Base-by-base conservation (phyloP, 2,329 filamentous ascomycete genomes). In the Aspergillus sclerotialis region DNA sequence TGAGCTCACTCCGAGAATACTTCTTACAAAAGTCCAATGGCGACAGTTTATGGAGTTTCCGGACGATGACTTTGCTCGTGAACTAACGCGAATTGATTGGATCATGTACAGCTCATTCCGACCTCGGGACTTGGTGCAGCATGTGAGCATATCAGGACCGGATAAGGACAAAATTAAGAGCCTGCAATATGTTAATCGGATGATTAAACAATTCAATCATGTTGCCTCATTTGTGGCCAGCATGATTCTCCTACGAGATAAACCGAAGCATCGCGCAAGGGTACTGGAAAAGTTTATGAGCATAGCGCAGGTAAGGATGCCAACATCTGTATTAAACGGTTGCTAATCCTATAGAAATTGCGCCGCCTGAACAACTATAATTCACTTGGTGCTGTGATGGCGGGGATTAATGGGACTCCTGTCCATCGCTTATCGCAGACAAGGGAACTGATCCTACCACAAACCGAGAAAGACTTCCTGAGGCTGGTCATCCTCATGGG, bases 331-430 rank as follows among this genome's bases (percentile, higher is more conserved):
- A 11, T 14, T 13, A 13, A 5, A n/a, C 8, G 10, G 3, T 6
- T 5, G 23, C 43, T 50, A 27, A 46, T 29, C 28, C 13, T 17
- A 21, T 28, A 82, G 52, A 90, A 88, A 64, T 69, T 98, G 32
- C 83, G 92, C 25, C 82, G 89, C 53, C 67, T 94, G 42, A 95
- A 96, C 68, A 96, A 98, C 61, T 98, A 96, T 69, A 96, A 96
- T 57, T 84, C 88, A 0, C 70, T 98, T 2, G 90, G 89, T n/a
- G 90, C 92, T 6, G 79, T 98, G 23, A 76, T 98, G 38, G 90
- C 92, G 5, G 92, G 90, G 7, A 83, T 98, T 52, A 94, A 93
- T 55, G 84, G 85, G 39, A 85, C 84, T 2, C 80, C 88, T 1
- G 82, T 98, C 17, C 83, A 92, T 54, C 82, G 92, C 12, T 75